Evolutionary conservation across 2,329 filamentous ascomycete species (phyloP), one percentile per base, ranked within the genome.

Genomic region (Cryphonectria nitschkei): DNA sequence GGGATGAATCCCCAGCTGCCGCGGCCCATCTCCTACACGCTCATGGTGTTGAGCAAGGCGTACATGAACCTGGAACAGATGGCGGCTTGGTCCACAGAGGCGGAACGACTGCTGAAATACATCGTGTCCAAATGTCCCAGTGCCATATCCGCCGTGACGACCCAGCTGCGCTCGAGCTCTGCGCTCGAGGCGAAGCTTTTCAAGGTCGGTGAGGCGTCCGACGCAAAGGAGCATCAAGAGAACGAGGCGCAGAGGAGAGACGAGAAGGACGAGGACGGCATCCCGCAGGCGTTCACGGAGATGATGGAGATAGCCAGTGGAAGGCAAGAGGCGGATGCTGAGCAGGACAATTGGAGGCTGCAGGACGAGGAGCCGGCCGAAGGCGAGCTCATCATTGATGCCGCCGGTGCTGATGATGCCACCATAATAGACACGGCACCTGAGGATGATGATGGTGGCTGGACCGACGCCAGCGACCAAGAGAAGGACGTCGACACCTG

Each of bases 21-120:
- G 43, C 79, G 82, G 34, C 84, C 84, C 39, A 80, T 79, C 67
- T 76, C 82, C 2, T 80, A 82, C 61, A 85, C 87, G 4, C 78
- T 89, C 13, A 80, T 86, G 67, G 77, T 82, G 37, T 80, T 89
- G 37, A 83, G 84, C 73, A 82, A 81, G 68, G 82, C 85, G 68
- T 88, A 86, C 79, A 79, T 85, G 58, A 82, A 86, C 67, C 78
- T 87, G 56, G 83, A 85, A 69, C 80, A 81, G 74, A 78, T 83
- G 75, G 80, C 82, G 26, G 81, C 82, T 0, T 89, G 85, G 86
- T 87, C 85, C 2, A 75, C 74, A 2, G 80, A 83, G 3, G 81
- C 85, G 9, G 82, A 82, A n/a, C 77, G 76, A 19, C 78, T 82
- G 73, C 75, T 84, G 22, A 73, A 74, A 3, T 76, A 79, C 50